phyloP scores from a whole-genome alignment of 1,139 yeast species.

The Debaryomyces sp. region DNA sequence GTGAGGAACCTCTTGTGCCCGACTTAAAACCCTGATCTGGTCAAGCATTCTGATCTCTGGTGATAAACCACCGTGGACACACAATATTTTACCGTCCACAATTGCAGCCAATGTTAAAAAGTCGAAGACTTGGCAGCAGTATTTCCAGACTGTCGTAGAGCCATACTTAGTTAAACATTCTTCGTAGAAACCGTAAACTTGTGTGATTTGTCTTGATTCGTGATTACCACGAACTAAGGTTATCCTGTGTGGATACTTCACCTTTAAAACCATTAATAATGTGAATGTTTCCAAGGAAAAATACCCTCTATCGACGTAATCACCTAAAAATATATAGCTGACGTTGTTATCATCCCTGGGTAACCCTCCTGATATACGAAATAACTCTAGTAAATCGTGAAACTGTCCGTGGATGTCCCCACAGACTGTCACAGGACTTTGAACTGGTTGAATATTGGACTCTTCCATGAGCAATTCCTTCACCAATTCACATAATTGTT shows the following conservation, averaged over 20 bases:
- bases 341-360: constrained; percentile 57
- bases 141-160: constrained; percentile 96
- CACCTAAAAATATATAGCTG: constrained; percentile 85
- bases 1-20: constrained; percentile 99
- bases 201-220: constrained; percentile 93
- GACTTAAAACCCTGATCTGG: constrained; percentile 87
- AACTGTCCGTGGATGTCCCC: constrained; percentile 99
- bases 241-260: constrained; percentile 80
- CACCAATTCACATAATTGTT: constrained; percentile 91
- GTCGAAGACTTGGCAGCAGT: constrained; percentile 95
- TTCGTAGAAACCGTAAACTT: constrained; percentile 90
- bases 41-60: constrained; percentile 97
- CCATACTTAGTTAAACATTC: constrained; percentile 93
- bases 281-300: constrained; percentile 93
- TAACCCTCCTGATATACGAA: constrained; percentile 89
- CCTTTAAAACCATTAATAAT: constrained; percentile 86
- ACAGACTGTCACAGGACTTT: constrained; percentile 97
- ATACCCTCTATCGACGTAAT: constrained; percentile 96
- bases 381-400: constrained; percentile 88
- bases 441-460: constrained; percentile 93
- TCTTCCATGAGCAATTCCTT: constrained; percentile 78
- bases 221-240: constrained; percentile 94
- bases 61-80: constrained; percentile 97
- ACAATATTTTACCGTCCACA: constrained; percentile 87
- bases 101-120: constrained; percentile 91